phyloP scores from a whole-genome alignment of 139 green algal genomes.

The Pleodorina starrii region DNA sequence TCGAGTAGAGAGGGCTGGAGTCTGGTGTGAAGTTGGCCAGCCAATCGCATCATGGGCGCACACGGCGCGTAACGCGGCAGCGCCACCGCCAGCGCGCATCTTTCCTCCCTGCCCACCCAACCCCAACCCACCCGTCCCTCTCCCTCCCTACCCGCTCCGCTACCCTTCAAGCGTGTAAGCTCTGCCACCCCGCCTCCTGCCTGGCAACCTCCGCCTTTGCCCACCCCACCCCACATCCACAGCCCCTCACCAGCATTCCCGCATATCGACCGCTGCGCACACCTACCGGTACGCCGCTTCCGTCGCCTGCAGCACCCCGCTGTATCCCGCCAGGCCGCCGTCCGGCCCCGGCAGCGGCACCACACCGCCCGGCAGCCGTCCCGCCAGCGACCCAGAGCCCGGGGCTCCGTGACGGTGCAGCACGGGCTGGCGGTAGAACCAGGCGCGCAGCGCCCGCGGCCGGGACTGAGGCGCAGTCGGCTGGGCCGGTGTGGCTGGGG shows the following conservation, averaged over 20 bases:
- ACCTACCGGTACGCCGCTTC: conserved; percentile 15
- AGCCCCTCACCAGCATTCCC: too few relatives aligned
- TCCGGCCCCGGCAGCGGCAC: conserved; percentile 26
- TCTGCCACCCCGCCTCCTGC: neutral
- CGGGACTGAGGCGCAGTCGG: neutral
- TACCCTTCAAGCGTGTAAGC: neutral
- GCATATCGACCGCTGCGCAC: too few relatives aligned
- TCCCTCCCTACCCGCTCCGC: neutral
- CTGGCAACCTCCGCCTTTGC: neutral
- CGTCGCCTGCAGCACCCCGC: conserved; percentile 19
- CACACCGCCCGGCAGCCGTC: conserved; percentile 18
- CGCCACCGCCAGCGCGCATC: neutral
- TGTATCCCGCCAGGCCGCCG: conserved; percentile 9
- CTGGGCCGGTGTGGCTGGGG: neutral
- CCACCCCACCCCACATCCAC: neutral
- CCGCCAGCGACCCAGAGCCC: neutral
- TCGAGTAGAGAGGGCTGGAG: neutral
- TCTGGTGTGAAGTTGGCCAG: neutral
- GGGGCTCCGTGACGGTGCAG: neutral
- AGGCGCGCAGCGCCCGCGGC: conserved; percentile 22
- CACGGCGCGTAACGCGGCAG: neutral
- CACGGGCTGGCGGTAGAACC: conserved; percentile 27
- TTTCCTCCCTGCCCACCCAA: neutral
- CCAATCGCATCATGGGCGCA: neutral
- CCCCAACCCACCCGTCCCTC: too few relatives aligned